A percentile compares a stretch with the other conserved stretches of the same genome.
phyloP scores from a whole-genome alignment of 1,284 basidiomycete genomes.

The Trametes hirsuta region DNA sequence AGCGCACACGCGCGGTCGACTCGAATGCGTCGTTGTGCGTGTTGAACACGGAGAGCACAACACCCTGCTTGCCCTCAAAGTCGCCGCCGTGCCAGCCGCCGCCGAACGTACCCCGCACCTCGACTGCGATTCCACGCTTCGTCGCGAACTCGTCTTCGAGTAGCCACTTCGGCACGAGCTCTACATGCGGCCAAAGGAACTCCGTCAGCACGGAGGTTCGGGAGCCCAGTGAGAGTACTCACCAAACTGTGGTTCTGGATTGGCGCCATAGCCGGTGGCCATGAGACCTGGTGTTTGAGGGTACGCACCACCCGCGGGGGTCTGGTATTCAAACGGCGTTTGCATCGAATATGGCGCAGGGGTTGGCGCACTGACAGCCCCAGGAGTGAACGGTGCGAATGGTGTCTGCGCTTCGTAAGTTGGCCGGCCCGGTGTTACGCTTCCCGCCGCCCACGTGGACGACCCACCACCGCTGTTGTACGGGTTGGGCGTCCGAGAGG shows the following conservation, averaged over 20 bases:
- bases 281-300: conserved; percentile 47
- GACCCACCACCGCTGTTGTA: conserved; percentile 45
- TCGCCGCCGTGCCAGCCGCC: conserved; percentile 55
- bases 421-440: conserved; percentile 37
- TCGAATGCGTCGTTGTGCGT: conserved; percentile 35
- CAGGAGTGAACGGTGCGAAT: conserved; percentile 20
- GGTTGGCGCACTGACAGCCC: conserved; percentile 9
- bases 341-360: conserved; percentile 39
- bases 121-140: conserved; percentile 47
- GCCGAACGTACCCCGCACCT: conserved; percentile 50
- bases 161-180: conserved; percentile 45
- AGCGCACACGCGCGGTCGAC: conserved; percentile 36
- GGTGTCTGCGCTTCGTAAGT: conserved; percentile 20
- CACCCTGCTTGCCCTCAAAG: conserved; percentile 53
- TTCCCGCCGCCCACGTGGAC: conserved; percentile 31
- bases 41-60: conserved; percentile 42
- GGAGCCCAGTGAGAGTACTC: background rate
- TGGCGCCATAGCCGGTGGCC: conserved; percentile 38
- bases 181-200: conserved; percentile 11
- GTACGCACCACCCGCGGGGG: conserved; percentile 43
- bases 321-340: conserved; percentile 45
- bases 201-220: background rate
- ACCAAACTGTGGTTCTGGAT: conserved; percentile 16
- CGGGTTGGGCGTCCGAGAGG: conserved; percentile 72
- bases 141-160: conserved; percentile 45